Conservation (phyloP, 2,329 filamentous ascomycete genomes). For the Aspergillus niger region DNA sequence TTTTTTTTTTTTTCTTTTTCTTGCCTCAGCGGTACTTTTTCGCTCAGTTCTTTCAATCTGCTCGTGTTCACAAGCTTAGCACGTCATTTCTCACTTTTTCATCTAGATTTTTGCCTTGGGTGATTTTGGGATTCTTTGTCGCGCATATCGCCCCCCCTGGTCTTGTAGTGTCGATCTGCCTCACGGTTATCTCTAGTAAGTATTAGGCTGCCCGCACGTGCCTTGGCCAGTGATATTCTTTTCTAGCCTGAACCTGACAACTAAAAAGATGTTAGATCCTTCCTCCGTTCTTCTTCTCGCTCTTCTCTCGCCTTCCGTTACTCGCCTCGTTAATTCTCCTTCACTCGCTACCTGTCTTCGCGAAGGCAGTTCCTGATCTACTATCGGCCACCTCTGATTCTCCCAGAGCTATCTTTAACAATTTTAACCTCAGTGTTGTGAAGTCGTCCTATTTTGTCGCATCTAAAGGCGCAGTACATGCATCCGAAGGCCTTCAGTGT, state of each 20-base stretch:
- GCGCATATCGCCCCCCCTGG: constrained; percentile 6
- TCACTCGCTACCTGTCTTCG: neutral
- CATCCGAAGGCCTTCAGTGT: constrained; percentile 31
- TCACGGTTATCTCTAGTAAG: neutral
- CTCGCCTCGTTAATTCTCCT: neutral
- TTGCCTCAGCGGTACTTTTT: neutral
- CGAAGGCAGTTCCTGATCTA: neutral
- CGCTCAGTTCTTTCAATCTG: neutral
- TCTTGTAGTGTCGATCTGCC: constrained; percentile 6
- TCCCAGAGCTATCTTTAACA: neutral
- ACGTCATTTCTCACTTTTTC: neutral
- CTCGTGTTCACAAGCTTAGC: neutral
- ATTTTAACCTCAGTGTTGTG: neutral
- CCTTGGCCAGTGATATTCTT: neutral
- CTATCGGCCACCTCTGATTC: neutral
- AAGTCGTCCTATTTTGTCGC: neutral
- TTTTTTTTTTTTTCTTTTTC: constrained; percentile 1
- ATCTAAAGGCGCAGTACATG: constrained; percentile 33
- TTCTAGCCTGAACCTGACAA: neutral
- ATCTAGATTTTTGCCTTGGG: no score
- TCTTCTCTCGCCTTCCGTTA: neutral
- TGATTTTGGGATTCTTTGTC: neutral
- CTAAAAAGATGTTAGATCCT: neutral
- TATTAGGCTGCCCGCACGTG: neutral
- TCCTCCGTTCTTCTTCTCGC: neutral